Evolutionary conservation across 306 rosid genomes (phyloP), one percentile per base, ranked within the genome.

Genomic region (Coriaria nepalensis): DNA sequence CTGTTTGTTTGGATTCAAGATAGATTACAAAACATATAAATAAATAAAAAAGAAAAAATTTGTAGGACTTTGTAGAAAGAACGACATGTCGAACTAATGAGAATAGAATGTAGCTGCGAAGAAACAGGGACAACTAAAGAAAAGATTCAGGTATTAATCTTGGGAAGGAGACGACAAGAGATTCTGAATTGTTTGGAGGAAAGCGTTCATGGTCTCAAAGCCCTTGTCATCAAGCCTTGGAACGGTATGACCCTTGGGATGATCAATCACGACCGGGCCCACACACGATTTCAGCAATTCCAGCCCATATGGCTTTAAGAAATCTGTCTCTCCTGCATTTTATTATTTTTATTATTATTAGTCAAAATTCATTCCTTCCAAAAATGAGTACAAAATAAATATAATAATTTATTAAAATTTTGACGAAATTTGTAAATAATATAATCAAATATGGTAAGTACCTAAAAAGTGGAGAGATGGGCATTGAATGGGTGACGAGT

Each of bases 391-490:
- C n/a, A n/a, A n/a, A n/a, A 43, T 33, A 7, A 11, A 44, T 38
- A 7, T 46, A n/a, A n/a, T n/a, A 6, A 29, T 36, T 38, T 51
- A 43, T 40, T 45, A 14, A 4, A 42, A 13, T 2, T 42, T 42
- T 0, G 6, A 50, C 35, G 38, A 45, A 39, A 4, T 6, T 8
- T 2, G 5, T 37, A 55, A 37, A 40, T n/a, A 32, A 12, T 7
- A 12, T 12, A 12, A 0, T 7, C 4, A 12, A 10, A 45, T 40
- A 36, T 2, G 6, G 46, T 14, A 60, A 20, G 3, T 79, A 90
- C 97, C 95, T 49, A 81, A 47, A 62, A 90, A 90, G 52, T 90
- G 97, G 12, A 90, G 87, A 47, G 97, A 77, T 4, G 74, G 77
- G 32, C 83, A 74, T 5, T 35, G 10, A 58, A 90, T 71, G 13